Base-by-base conservation (phyloP, 2,329 filamentous ascomycete genomes). In the Talaromyces sp. region DNA sequence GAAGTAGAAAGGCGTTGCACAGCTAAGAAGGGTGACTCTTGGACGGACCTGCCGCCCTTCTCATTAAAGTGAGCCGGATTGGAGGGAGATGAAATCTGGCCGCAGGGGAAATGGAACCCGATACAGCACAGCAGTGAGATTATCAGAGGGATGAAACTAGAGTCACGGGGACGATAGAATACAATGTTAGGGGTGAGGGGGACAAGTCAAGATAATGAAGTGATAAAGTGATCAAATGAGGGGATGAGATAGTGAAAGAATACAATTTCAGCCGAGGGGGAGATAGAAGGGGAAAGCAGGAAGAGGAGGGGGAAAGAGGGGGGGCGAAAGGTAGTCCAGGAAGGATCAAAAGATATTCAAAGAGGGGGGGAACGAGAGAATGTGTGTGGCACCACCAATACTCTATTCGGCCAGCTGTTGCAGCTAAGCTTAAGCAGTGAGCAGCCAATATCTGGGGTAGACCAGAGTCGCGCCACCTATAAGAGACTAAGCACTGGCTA, bases 31-130 rank as follows among this genome's bases (percentile, higher is more conserved):
- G 42, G 13, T 22, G 43, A 40, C 43, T 39, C 42, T 58, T 30
- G 60, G 63, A 65, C 61, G 63, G 62, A 57, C 61, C 58, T 49
- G 59, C 58, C 61, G 63, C 62, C 58, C 63, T 63, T 57, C 47
- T 60, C 59, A 64, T 64, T 22, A 16, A 32, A 46, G 19, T 24
- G 39, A 24, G 32, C 42, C 51, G 42, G 47, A 52, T 17, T 35
- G 33, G 48, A 54, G 32, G 36, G 42, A 36, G 44, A 46, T 20
- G 27, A 37, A 32, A 52, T 16, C 27, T 33, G 35, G 17, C 17
- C 24, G 24, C 24, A 27, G 24, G 24, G 33, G 49, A 51, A 41
- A 36, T 35, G 10, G 52, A 49, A 20, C 36, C 48, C n/a, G 48
- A 9, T 27, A 9, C 24, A 27, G 24, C 24, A 27, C 5, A 27